Evolutionary conservation across 2,329 filamentous ascomycete species (phyloP).

Genomic region (Diaporthe sp.): DNA sequence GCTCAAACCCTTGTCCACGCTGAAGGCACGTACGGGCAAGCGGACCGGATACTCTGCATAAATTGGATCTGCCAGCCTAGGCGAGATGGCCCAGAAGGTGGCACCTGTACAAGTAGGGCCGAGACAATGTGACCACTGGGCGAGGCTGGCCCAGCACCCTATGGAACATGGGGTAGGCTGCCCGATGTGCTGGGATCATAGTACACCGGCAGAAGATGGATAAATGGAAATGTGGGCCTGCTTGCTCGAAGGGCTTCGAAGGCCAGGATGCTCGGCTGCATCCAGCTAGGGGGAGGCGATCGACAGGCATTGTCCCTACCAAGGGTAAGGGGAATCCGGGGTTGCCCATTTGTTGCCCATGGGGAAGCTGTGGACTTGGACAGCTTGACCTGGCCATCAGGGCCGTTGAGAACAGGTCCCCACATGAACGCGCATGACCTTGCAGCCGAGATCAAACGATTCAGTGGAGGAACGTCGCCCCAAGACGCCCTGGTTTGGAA

Average conservation of each 20-base stretch:
- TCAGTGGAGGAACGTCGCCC: not conserved
- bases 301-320: constrained; percentile 28
- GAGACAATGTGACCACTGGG: constrained; percentile 23
- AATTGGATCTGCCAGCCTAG: constrained; percentile 36
- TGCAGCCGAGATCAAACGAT: constrained; percentile 11
- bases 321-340: constrained; percentile 21
- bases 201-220: constrained; percentile 27
- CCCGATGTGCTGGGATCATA: constrained; percentile 33
- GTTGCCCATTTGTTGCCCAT: constrained; percentile 25
- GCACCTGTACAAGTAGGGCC: not conserved
- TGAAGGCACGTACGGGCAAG: constrained; percentile 23
- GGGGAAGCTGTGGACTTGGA: constrained; percentile 21
- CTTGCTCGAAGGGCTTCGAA: not conserved
- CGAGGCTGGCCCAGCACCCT: constrained; percentile 24
- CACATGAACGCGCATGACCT: constrained; percentile 24
- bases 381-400: constrained; percentile 7
- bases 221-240: constrained; percentile 35
- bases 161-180: constrained; percentile 20
- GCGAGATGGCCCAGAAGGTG: constrained; percentile 14
- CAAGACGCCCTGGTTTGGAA: not conserved
- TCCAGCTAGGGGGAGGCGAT: constrained; percentile 1
- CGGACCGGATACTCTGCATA: constrained; percentile 35
- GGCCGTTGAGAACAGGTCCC: constrained; percentile 4
- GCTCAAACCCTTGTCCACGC: not conserved
- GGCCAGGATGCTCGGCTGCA: constrained; percentile 17